Conservation (phyloP, 768 basidiomycete genomes). For the Leccinum incarnatum region DNA sequence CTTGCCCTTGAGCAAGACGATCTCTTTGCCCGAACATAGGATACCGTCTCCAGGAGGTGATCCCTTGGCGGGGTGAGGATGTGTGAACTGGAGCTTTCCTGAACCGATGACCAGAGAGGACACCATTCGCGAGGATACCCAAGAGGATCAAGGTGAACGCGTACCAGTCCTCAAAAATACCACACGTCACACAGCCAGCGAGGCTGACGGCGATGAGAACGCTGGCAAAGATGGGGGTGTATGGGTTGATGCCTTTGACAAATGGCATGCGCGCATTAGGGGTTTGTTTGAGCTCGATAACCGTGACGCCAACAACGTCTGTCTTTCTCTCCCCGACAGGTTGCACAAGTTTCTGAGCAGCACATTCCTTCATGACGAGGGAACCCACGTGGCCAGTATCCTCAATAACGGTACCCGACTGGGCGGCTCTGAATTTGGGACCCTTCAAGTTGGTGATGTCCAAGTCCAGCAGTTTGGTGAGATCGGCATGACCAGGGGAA, state of each 20-base stretch:
- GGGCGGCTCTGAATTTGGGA: conserved; percentile 1
- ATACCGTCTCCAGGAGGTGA: conserved; percentile 27
- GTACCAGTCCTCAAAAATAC: conserved; percentile 19
- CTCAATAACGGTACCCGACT: conserved; percentile 4
- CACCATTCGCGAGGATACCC: conserved; percentile 27
- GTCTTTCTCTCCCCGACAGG: not conserved
- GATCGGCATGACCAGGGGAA: conserved; percentile 11
- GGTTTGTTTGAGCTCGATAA: not conserved
- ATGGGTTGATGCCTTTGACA: not conserved
- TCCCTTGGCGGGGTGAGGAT: conserved; percentile 11
- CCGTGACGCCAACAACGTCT: not conserved
- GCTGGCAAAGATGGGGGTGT: conserved; percentile 3
- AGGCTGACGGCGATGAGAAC: conserved; percentile 20
- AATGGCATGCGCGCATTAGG: not conserved
- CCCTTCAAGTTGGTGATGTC: conserved; percentile 1
- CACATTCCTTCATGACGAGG: conserved; percentile 6
- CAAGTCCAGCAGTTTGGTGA: not conserved
- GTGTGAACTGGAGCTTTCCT: conserved; percentile 15
- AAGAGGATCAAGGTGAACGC: conserved; percentile 25
- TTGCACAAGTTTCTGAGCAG: not conserved
- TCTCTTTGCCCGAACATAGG: not conserved
- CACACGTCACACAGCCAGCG: too few relatives aligned
- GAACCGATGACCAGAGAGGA: conserved; percentile 23
- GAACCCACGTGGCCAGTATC: conserved; percentile 4
- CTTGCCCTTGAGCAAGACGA: not conserved